Evolutionary conservation across 306 rosid genomes (phyloP).

Genomic region (Cajanus cajan): DNA sequence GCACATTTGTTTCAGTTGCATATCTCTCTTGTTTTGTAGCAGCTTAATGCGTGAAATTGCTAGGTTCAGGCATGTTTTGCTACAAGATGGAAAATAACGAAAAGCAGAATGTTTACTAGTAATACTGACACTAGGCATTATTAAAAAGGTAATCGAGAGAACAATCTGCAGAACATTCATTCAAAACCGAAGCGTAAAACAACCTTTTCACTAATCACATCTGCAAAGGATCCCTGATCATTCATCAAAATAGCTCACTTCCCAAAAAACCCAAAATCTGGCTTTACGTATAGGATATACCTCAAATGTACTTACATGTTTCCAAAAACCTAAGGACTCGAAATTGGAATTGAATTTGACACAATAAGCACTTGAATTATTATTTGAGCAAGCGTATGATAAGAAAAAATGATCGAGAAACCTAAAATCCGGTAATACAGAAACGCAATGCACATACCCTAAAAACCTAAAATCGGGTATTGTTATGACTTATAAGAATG

Average conservation of each 20-base stretch:
- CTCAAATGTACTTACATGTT: background rate
- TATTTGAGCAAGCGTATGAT: background rate
- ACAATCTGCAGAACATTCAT: background rate
- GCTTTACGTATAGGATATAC: conserved; percentile 1
- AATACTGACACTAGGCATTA: background rate
- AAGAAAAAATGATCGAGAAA: background rate
- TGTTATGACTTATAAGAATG: background rate
- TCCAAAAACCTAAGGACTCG: background rate
- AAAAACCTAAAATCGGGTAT: conserved; percentile 13
- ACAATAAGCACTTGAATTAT: conserved; percentile 5
- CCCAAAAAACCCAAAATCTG: conserved; percentile 19
- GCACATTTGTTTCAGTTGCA: conserved; percentile 86
- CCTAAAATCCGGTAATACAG: background rate
- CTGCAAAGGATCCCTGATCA: background rate
- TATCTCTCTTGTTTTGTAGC: conserved; percentile 93
- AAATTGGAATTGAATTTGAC: conserved; percentile 4
- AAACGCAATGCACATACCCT: background rate
- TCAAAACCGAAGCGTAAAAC: background rate
- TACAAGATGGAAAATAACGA: conserved; percentile 15
- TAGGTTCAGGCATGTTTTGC: conserved; percentile 87
- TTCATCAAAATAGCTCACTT: conserved; percentile 18
- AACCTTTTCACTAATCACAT: background rate
- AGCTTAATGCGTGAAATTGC: conserved; percentile 86
- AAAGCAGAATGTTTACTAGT: background rate
- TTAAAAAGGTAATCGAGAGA: background rate